Percentiles rank a stretch among this genome's conserved stretches.
Evolutionary conservation across 768 basidiomycete genomes (phyloP).

Genomic region (Tremella fuciformis): DNA sequence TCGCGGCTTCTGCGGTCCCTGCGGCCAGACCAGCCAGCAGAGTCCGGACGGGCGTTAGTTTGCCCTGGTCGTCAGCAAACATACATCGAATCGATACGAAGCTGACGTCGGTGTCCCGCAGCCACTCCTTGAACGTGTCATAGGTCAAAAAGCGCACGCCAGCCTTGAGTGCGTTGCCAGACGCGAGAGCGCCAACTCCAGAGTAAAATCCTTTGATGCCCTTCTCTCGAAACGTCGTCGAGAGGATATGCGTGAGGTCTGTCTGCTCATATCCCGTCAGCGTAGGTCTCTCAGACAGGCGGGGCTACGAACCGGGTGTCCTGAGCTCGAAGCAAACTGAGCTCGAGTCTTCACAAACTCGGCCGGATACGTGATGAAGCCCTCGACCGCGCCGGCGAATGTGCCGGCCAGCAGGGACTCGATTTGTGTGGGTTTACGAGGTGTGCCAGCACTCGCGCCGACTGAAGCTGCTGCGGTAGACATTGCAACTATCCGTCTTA

Average conservation of each 20-base stretch:
- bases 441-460: conserved; percentile 58
- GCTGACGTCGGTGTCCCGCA: conserved; percentile 74
- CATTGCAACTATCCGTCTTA: too few relatives aligned
- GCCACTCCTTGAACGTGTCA: conserved; percentile 74
- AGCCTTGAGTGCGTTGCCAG: conserved; percentile 85
- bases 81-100: too few relatives aligned
- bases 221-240: neutral
- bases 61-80: conserved; percentile 61
- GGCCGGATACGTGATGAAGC: conserved; percentile 68
- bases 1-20: conserved; percentile 84
- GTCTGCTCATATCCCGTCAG: neutral
- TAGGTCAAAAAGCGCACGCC: conserved; percentile 90
- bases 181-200: conserved; percentile 76
- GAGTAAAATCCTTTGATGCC: conserved; percentile 58
- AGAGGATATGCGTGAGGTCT: neutral
- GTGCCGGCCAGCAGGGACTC: conserved; percentile 24
- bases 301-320: neutral
- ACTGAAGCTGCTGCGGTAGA: too few relatives aligned
- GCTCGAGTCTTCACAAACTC: conserved; percentile 90
- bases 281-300: too few relatives aligned
- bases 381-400: conserved; percentile 26
- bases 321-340: conserved; percentile 68
- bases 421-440: conserved; percentile 20
- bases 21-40: conserved; percentile 68
- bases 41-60: conserved; percentile 80